Evolutionary conservation across 1,284 basidiomycete genomes (phyloP), one percentile per base, ranked within the genome.

Genomic region (Porogramme epimiltina): DNA sequence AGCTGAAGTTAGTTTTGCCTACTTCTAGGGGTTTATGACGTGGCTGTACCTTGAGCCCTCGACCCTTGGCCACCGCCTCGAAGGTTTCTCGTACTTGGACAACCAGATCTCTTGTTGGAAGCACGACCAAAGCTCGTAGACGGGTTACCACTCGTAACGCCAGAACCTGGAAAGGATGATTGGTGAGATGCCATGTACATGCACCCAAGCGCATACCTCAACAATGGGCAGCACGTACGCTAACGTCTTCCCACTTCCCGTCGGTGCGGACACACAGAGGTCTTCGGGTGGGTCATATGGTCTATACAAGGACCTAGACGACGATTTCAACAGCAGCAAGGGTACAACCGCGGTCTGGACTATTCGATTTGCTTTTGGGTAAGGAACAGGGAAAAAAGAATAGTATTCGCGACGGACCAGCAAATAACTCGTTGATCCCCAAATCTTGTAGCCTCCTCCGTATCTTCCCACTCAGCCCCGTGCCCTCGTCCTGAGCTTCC

Each of bases 21-120:
- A 11, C n/a, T 18, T 11, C 33, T 1, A 9, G 1, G 31, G 18
- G 2, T 8, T 4, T 6, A 37, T 37, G 3, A 10, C 23, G 0
- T 25, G n/a, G 15, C 20, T 20, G 39, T 59, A 95, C 93, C 74
- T 91, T 90, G 45, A 99, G 67, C 1, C 91, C 92, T 2, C 90
- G 89, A 0, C 95, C 95, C 68, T 91, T 95, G 3, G 84, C 80
- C 3, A 95, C 70, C 0, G 79, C 79, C 63, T 98, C 95, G 53
- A 99, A 87, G 0, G 93, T 96, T 72, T 97, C 95, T 37, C 87
- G 78, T 2, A 98, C 95, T 74, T 99, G 96, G 0, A 76, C 74
- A 2, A 98, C 97, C n/a, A 99, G 78, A 71, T 99, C 97, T 43
- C 95, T 81, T 2, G 97, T 99, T 0, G 97, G 97, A 0, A 99